Evolutionary conservation across 208 protist genomes (phyloP).

Genomic region (Trypanosoma vivax): DNA sequence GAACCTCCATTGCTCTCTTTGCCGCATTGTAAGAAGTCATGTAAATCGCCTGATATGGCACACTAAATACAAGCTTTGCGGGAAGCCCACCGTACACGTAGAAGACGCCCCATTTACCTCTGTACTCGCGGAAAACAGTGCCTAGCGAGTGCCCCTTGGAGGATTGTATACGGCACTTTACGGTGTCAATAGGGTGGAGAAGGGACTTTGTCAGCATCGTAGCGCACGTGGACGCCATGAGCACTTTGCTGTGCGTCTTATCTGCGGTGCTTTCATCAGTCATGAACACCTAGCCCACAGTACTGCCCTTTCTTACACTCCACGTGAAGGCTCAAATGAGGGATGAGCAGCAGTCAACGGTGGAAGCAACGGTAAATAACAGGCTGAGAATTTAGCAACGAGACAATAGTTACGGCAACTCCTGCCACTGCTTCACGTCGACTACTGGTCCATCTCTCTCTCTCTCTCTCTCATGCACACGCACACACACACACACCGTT

Average conservation of each 20-base stretch:
- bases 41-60: conserved; percentile 75
- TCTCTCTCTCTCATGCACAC: too few species aligned
- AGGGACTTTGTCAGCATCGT: conserved; percentile 61
- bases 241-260: conserved; percentile 3
- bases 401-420: too few species aligned
- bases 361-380: too few species aligned
- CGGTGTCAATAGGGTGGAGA: conserved; percentile 75
- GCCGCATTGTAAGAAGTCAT: conserved; percentile 53
- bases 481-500: too few species aligned
- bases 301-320: too few species aligned
- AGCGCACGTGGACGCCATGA: conserved; percentile 31
- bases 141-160: conserved; percentile 13
- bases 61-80: conserved; percentile 61
- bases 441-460: too few species aligned
- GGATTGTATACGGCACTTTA: conserved; percentile 75
- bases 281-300: too few species aligned
- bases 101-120: conserved; percentile 43
- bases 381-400: too few species aligned
- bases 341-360: too few species aligned
- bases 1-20: conserved; percentile 1
- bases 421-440: too few species aligned
- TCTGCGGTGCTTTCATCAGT: too few species aligned
- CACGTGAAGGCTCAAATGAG: too few species aligned
- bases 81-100: conserved; percentile 73
- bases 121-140: conserved; percentile 33